Conservation (phyloP, 1,284 basidiomycete genomes). For the Coniferiporia weirii region DNA sequence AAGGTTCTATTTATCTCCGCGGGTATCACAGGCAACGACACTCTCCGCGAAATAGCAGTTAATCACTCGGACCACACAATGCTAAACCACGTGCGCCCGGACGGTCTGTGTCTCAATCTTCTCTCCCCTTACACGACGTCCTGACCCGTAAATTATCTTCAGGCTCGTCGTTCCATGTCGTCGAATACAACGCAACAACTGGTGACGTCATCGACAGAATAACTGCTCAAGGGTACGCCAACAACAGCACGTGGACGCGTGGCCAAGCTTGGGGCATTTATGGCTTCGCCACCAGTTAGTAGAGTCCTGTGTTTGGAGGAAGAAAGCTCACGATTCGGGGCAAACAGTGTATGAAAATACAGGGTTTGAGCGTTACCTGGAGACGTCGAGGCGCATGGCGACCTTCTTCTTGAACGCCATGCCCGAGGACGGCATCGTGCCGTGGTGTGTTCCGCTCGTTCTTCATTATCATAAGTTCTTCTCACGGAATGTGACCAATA, state of each 20-base stretch:
- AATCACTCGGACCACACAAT: slow-evolving; percentile 23
- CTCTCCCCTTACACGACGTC: background rate
- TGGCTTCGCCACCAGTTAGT: slow-evolving; percentile 62
- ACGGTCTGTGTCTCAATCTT: slow-evolving; percentile 13
- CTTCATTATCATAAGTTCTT: background rate
- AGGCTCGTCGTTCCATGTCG: slow-evolving; percentile 63
- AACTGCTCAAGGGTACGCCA: slow-evolving; percentile 58
- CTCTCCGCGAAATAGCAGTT: slow-evolving; percentile 21
- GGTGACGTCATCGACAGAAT: slow-evolving; percentile 49
- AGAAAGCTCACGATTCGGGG: background rate
- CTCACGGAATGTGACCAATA: background rate
- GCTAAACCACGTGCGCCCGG: slow-evolving; percentile 21
- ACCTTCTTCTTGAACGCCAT: slow-evolving; percentile 47
- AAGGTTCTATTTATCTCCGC: slow-evolving; percentile 22
- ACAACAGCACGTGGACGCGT: slow-evolving; percentile 64
- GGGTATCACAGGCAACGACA: slow-evolving; percentile 21
- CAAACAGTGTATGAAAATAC: slow-evolving; percentile 58
- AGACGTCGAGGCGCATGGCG: slow-evolving; percentile 52
- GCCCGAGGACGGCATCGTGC: slow-evolving; percentile 53
- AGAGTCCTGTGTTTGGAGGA: background rate
- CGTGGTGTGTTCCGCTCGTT: slow-evolving; percentile 44
- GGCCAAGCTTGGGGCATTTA: slow-evolving; percentile 69
- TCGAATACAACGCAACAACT: slow-evolving; percentile 61
- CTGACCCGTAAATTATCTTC: background rate
- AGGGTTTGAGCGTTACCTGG: slow-evolving; percentile 41